Conservation (phyloP, 306 rosid genomes). For the Lablab purpureus region DNA sequence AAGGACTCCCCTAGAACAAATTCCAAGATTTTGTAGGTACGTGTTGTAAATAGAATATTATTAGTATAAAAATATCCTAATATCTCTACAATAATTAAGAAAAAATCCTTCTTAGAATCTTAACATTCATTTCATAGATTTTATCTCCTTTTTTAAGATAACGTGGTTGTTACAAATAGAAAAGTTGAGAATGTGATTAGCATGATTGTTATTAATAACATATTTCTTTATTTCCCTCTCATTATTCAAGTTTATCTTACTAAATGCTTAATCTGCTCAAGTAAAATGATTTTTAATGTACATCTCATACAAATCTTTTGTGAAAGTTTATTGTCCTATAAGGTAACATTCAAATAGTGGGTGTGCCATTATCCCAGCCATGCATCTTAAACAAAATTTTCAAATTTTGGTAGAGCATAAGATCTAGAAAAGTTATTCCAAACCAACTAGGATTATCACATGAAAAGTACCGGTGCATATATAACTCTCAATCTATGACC, state of each 20-base stretch:
- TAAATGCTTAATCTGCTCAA: conserved; percentile 21
- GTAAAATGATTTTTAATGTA: neutral
- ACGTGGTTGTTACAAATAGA: too few species aligned
- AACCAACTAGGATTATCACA: conserved; percentile 14
- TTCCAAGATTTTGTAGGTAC: too few species aligned
- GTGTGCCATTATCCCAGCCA: conserved; percentile 16
- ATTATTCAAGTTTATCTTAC: neutral
- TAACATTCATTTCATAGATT: too few species aligned
- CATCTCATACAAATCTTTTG: conserved; percentile 20
- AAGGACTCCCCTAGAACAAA: too few species aligned
- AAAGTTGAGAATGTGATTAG: too few species aligned
- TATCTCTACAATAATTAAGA: too few species aligned
- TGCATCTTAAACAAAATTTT: conserved; percentile 29
- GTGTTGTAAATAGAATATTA: too few species aligned
- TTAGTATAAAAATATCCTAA: too few species aligned
- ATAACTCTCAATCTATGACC: conserved; percentile 71
- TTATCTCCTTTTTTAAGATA: too few species aligned
- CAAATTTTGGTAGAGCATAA: conserved; percentile 22
- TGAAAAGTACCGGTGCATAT: conserved; percentile 75
- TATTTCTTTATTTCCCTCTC: too few species aligned
- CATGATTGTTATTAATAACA: too few species aligned
- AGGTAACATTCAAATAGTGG: conserved; percentile 22
- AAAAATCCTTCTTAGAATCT: too few species aligned
- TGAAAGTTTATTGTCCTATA: conserved; percentile 5
- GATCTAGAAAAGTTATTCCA: conserved; percentile 36